Conservation (phyloP, 164 flowering plant species). For the Magnolia sinica region DNA sequence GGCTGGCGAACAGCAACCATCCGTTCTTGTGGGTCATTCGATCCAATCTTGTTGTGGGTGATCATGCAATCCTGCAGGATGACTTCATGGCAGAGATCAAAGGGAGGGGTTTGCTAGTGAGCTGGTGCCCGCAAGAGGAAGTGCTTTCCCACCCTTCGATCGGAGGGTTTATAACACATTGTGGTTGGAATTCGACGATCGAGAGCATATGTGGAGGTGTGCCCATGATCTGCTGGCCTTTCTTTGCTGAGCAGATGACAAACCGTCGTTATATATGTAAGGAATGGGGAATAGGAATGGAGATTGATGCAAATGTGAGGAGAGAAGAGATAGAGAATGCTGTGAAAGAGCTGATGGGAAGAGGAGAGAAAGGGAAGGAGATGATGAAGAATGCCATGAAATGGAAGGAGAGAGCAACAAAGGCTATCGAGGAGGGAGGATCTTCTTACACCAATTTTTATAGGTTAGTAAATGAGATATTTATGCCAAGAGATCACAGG, state of each 20-base stretch:
- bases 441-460: not conserved
- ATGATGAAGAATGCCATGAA: constrained; percentile 2
- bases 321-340: not conserved
- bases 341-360: constrained; percentile 6
- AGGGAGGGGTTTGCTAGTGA: constrained; percentile 17
- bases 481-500: not conserved
- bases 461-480: not conserved
- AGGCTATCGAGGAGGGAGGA: not conserved
- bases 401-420: not conserved
- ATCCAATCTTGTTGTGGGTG: constrained; percentile 20
- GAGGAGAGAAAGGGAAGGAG: constrained; percentile 9
- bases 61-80: constrained; percentile 13
- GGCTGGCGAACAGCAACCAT: constrained; percentile 27
- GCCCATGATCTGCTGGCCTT: constrained; percentile 13
- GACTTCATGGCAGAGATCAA: constrained; percentile 21
- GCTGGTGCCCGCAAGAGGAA: constrained; percentile 19
- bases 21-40: constrained; percentile 26
- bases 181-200: constrained; percentile 9
- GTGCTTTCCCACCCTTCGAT: constrained; percentile 12
- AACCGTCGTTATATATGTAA: constrained; percentile 7
- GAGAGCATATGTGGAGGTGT: constrained; percentile 8
- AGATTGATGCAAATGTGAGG: constrained; percentile 8
- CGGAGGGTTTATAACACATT: constrained; percentile 5
- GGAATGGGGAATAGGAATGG: constrained; percentile 12
- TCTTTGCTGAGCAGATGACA: constrained; percentile 6